Evolutionary conservation across 2,329 filamentous ascomycete genomes (phyloP).

Genomic region (Trichothecium roseum): DNA sequence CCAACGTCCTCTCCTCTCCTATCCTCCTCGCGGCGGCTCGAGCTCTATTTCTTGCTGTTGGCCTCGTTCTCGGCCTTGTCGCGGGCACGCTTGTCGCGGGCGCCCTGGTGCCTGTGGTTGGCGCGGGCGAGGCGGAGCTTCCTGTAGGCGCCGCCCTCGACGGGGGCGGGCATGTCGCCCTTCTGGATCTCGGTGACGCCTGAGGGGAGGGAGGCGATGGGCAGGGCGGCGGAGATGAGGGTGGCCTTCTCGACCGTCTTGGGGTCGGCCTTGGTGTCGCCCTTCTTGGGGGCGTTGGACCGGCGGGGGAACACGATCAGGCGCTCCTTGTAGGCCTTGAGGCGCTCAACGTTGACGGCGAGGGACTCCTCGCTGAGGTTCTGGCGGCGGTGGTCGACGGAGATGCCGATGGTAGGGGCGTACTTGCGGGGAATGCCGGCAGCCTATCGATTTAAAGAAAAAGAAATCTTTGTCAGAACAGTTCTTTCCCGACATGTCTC

Average conservation of each 20-base stretch:
- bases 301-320: constrained; percentile 97
- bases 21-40: constrained; percentile 1
- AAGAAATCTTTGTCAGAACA: no score
- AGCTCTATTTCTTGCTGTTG: constrained; percentile 79
- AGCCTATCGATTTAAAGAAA: constrained; percentile 66
- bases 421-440: constrained; percentile 91
- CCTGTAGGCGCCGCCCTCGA: constrained; percentile 78
- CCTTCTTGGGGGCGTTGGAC: constrained; percentile 86
- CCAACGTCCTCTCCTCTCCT: constrained; percentile 5
- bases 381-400: constrained; percentile 91
- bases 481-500: no score
- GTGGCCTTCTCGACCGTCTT: constrained; percentile 52
- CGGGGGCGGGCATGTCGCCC: constrained; percentile 63
- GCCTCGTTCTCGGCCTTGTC: constrained; percentile 76
- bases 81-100: constrained; percentile 86
- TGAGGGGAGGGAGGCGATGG: constrained; percentile 58
- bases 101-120: constrained; percentile 71
- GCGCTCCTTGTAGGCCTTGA: constrained; percentile 94
- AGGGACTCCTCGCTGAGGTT: constrained; percentile 96
- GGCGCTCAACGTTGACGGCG: constrained; percentile 88
- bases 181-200: constrained; percentile 69
- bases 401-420: constrained; percentile 91
- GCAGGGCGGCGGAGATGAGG: constrained; percentile 43
- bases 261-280: constrained; percentile 78
- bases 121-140: constrained; percentile 76